Evolutionary conservation across 2,329 filamentous ascomycete species (phyloP), one percentile per base, ranked within the genome.

Genomic region (Lomentospora prolificans): DNA sequence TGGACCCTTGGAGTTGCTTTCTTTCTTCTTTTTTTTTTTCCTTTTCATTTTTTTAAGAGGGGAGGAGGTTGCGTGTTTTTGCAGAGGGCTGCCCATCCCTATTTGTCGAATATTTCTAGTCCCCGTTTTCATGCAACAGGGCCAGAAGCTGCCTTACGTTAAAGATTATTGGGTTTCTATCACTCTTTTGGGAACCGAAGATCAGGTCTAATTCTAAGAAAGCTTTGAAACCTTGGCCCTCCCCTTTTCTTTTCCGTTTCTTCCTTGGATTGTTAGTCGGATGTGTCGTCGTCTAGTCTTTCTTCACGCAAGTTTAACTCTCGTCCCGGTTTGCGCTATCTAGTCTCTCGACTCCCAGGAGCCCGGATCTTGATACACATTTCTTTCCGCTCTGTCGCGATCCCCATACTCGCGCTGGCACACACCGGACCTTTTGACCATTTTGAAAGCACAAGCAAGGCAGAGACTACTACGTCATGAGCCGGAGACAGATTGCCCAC

Each of bases 71-170:
- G 36, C 36, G 36, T 17, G 12, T 48, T n/a, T 48, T n/a, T 24
- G 19, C 9, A 6, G 19, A n/a, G 9, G 19, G n/a, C 24, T 48
- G 44, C 24, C 22, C 44, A 10, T 48, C 44, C 44, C 10, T 25
- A 22, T 48, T 22, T 46, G 22, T 14, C 44, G 44, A 25, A 48
- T 48, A 48, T 25, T 19, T 48, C 22, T n/a, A 48, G 44, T 48
- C 44, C 17, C 44, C 44, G 22, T 27, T 48, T 48, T 48, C 22
- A 48, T 48, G 44, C 44, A 48, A 10, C 44, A 19, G 22, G 44
- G 44, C 44, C 44, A 48, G 44, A 41, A 48, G 44, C 44, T 48
- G 44, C 44, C 44, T 48, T 48, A 48, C 44, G 17, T 19, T 48
- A 12, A 14, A 25, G 14, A 48, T 10, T n/a, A 48, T 48, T 48